Percentiles rank a stretch among this genome's conserved stretches.
These are phyloP conservation scores for Blastocystis sp. DNA, from an alignment of 352 stramenopile species.

Conservation along the genomic window DNA sequence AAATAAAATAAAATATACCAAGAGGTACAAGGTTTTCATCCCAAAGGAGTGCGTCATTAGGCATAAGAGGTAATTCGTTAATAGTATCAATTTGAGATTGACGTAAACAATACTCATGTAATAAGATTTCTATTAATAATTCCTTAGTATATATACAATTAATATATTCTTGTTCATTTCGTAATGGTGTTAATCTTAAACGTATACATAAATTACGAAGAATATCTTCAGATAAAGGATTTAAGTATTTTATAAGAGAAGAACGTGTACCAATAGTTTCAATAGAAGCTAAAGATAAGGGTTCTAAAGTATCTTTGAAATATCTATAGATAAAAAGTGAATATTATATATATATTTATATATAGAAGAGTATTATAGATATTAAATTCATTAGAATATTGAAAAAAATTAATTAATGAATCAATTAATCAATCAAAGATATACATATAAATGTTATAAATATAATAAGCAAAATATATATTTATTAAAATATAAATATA, in stretches of 20 bases:
- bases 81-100: constrained; percentile 45
- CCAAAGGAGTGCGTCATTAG: constrained; percentile 68
- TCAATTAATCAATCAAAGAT: constrained; percentile 42
- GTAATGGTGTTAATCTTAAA: background rate
- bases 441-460: constrained; percentile 46
- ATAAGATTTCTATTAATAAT: constrained; percentile 37
- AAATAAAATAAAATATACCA: no score
- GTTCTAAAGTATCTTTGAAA: constrained; percentile 40
- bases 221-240: background rate
- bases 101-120: constrained; percentile 19
- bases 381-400: background rate
- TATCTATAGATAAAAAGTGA: constrained; percentile 11
- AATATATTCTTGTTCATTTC: background rate
- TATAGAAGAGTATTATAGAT: background rate
- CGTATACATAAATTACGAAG: background rate
- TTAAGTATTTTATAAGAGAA: background rate
- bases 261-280: background rate
- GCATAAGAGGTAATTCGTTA: constrained; percentile 50
- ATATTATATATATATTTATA: background rate
- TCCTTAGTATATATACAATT: background rate
- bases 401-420: background rate
- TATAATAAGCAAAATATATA: constrained; percentile 50
- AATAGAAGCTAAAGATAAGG: constrained; percentile 42
- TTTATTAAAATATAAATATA: constrained; percentile 47
- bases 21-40: constrained; percentile 49